Conservation (phyloP, 2,329 filamentous ascomycete genomes). For the Fusarium duplospermum region DNA sequence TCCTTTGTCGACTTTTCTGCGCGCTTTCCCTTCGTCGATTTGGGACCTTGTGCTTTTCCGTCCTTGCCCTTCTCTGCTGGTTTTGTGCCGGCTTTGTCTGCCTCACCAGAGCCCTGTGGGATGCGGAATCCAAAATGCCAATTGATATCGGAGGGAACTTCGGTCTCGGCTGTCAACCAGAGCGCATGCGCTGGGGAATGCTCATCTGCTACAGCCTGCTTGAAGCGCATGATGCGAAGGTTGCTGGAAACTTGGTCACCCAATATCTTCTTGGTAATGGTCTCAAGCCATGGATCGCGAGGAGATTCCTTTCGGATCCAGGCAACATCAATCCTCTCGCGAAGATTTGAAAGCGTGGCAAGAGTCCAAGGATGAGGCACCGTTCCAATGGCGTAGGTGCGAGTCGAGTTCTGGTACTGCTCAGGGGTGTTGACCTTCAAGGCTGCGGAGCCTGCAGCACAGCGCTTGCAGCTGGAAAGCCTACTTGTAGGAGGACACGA, state of each 20-base stretch:
- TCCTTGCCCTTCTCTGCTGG: constrained; percentile 24
- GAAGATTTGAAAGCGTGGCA: constrained; percentile 72
- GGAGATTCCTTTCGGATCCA: constrained; percentile 75
- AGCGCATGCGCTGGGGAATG: constrained; percentile 73
- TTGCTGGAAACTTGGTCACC: constrained; percentile 69
- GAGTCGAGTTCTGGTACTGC: constrained; percentile 77
- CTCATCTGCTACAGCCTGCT: constrained; percentile 81
- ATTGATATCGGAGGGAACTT: constrained; percentile 77
- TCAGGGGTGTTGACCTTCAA: constrained; percentile 75
- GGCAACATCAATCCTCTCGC: constrained; percentile 68
- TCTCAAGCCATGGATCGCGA: constrained; percentile 83
- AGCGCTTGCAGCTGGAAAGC: constrained; percentile 77
- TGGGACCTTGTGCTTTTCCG: constrained; percentile 45
- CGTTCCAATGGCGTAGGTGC: constrained; percentile 83
- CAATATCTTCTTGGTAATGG: constrained; percentile 76
- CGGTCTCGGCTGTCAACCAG: constrained; percentile 81
- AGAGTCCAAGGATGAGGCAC: constrained; percentile 94
- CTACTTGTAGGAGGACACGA: constrained; percentile 83
- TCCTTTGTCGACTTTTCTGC: constrained; percentile 8
- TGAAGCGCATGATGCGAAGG: constrained; percentile 78
- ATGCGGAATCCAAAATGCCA: constrained; percentile 92
- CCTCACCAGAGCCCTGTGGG: constrained; percentile 62
- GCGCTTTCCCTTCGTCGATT: constrained; percentile 9
- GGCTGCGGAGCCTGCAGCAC: constrained; percentile 68
- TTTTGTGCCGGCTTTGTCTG: constrained; percentile 51